Percentiles rank a stretch among this genome's conserved stretches.
These are phyloP conservation scores for Allium fistulosum DNA, from an alignment of 106 monocot genomes.

Conservation along the genomic window DNA sequence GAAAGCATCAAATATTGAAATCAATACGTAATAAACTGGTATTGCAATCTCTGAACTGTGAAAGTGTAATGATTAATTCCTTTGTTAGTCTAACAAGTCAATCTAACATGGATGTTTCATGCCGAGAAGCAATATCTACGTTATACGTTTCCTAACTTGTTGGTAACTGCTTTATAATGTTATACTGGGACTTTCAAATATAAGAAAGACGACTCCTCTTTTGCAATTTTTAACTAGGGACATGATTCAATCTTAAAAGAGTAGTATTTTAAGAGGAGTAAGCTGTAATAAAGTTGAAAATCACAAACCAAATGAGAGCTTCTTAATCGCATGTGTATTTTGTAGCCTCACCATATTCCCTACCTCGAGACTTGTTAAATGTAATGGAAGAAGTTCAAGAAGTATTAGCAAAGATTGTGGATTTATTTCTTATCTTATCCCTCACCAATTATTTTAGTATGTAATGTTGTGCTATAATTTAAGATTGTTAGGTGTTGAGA, in stretches of 20 bases:
- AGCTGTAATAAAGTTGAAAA: too few relatives aligned
- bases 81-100: not conserved
- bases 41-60: not conserved
- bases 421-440: constrained; percentile 7
- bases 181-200: not conserved
- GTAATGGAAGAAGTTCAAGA: constrained; percentile 8
- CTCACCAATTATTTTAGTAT: not conserved
- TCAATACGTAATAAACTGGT: not conserved
- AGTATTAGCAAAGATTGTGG: not conserved
- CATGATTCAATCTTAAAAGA: not conserved
- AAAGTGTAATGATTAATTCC: constrained; percentile 1
- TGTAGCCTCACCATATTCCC: not conserved
- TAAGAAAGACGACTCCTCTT: not conserved
- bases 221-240: not conserved
- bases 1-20: not conserved
- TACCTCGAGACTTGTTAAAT: not conserved
- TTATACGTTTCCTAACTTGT: not conserved
- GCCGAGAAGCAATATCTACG: not conserved
- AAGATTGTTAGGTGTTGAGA: constrained; percentile 6
- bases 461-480: not conserved
- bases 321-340: not conserved
- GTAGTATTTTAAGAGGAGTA: not conserved
- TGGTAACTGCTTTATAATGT: not conserved
- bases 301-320: too few relatives aligned
- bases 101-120: not conserved